A percentile compares a stretch with the other conserved stretches of the same genome.
phyloP scores from a whole-genome alignment of 2,329 filamentous ascomycete genomes.

The Neopestalotiopsis sp. region DNA sequence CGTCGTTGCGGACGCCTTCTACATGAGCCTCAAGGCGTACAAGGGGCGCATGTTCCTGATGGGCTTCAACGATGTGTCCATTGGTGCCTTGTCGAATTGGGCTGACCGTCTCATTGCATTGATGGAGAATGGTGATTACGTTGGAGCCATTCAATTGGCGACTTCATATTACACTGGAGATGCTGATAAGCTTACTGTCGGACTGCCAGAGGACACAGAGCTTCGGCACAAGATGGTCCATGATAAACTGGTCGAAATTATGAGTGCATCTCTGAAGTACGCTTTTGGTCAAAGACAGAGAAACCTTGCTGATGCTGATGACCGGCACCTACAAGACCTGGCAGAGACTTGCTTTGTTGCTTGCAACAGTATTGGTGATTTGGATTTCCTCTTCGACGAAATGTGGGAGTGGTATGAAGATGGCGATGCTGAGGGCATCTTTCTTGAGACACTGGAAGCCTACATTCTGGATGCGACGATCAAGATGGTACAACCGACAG shows the following conservation, averaged over 20 bases:
- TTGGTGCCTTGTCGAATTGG: constrained; percentile 95
- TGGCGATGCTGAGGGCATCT: constrained; percentile 72
- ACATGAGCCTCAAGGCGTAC: constrained; percentile 96
- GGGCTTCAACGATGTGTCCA: constrained; percentile 91
- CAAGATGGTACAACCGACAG: constrained; percentile 75
- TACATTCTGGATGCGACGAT: constrained; percentile 84
- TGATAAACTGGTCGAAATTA: constrained; percentile 91
- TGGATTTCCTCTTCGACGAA: constrained; percentile 88
- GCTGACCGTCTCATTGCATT: constrained; percentile 90
- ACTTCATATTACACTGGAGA: constrained; percentile 91
- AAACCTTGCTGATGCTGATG: constrained; percentile 49
- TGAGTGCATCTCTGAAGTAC: constrained; percentile 88
- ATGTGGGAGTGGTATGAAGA: constrained; percentile 92
- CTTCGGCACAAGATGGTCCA: constrained; percentile 81
- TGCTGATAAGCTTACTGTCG: constrained; percentile 92
- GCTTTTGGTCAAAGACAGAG: constrained; percentile 74
- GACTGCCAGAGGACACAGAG: constrained; percentile 81
- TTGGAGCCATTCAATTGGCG: constrained; percentile 87
- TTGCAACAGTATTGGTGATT: constrained; percentile 77
- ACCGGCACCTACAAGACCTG: constrained; percentile 74
- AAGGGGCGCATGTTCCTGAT: constrained; percentile 92
- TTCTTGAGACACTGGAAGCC: constrained; percentile 86
- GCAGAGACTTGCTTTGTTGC: constrained; percentile 84
- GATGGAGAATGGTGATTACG: constrained; percentile 97
- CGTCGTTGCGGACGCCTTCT: constrained; percentile 95